Evolutionary conservation across 2,329 filamentous ascomycete genomes (phyloP).

Genomic region (Domatiomyces catenatus): DNA sequence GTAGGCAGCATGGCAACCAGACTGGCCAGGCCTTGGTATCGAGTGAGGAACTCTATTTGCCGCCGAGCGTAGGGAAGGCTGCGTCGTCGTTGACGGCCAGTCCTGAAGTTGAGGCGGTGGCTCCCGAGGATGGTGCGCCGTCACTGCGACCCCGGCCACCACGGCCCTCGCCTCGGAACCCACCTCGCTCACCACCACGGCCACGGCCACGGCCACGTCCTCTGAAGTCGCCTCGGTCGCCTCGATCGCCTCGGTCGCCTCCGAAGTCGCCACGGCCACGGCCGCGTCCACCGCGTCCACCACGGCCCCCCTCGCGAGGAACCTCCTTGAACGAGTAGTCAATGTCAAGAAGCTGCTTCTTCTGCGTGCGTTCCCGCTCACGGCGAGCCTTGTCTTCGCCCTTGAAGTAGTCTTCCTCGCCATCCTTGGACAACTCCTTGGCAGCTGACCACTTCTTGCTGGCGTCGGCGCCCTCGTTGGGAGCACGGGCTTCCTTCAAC

Average conservation of each 20-base stretch:
- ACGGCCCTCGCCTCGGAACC: conserved; percentile 27
- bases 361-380: conserved; percentile 68
- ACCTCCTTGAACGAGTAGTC: conserved; percentile 69
- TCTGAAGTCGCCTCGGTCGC: conserved; percentile 22
- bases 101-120: conserved; percentile 4
- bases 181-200: conserved; percentile 31
- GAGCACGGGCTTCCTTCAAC: conserved; percentile 59
- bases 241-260: conserved; percentile 21
- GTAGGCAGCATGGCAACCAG: background rate
- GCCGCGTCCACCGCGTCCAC: conserved; percentile 34
- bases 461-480: conserved; percentile 78
- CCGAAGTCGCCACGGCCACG: conserved; percentile 27
- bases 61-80: conserved; percentile 17
- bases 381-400: conserved; percentile 62
- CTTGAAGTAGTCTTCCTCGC: conserved; percentile 62
- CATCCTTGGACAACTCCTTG: conserved; percentile 33
- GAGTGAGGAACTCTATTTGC: conserved; percentile 10
- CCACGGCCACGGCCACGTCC: conserved; percentile 29
- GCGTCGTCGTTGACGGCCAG: conserved; percentile 16
- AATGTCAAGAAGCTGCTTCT: conserved; percentile 78
- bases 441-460: conserved; percentile 44
- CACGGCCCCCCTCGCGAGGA: conserved; percentile 38
- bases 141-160: conserved; percentile 23
- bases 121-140: conserved; percentile 19
- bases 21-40: background rate